Base-by-base conservation (phyloP, 1,139 yeast species). In the Diutina neorugosa region DNA sequence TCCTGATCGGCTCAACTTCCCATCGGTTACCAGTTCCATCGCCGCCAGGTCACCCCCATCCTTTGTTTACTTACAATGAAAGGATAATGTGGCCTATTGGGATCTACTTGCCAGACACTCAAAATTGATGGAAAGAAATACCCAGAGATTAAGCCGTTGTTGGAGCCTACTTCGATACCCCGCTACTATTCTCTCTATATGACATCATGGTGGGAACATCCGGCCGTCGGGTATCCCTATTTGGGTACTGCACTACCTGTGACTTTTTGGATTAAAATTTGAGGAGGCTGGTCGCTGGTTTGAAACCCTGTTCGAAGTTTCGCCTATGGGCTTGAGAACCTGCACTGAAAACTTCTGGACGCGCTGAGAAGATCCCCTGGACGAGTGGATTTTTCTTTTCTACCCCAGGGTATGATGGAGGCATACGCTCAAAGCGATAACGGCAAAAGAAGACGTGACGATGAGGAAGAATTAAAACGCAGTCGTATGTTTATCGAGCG, bases 401-500 rank as follows among this genome's bases (percentile, higher is more conserved):
- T 40, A 16, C 20, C 20, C 18, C 20, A 40, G 43, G 20, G 18
- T 25, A 25, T 14, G 19, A 44, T 44, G 48, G 31, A 25, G 18
- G 48, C 23, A 16, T 44, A 20, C 25, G 11, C 23, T n/a, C 31
- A 16, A 7, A 21, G 19, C n/a, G 37, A 46, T 16, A 21, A n/a
- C 21, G 50, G 50, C 18, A 59, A 46, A 63, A 68, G 57, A 53
- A 61, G 49, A 61, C 65, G 57, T 19, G 55, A 55, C 18, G 52
- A 63, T 60, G 54, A 54, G 46, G 20, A 52, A 55, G 54, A 47
- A 48, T 25, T 41, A 53, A 54, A 55, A 53, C 53, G 54, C 52
- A 54, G 59, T 51, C 56, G 57, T 51, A 56, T 59, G 18, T 47
- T 55, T 31, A 55, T 59, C 23, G 62, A 55, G 56, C 47, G 55